Base-by-base conservation (phyloP, 139 green algal species). In the Klebsormidium nitens region DNA sequence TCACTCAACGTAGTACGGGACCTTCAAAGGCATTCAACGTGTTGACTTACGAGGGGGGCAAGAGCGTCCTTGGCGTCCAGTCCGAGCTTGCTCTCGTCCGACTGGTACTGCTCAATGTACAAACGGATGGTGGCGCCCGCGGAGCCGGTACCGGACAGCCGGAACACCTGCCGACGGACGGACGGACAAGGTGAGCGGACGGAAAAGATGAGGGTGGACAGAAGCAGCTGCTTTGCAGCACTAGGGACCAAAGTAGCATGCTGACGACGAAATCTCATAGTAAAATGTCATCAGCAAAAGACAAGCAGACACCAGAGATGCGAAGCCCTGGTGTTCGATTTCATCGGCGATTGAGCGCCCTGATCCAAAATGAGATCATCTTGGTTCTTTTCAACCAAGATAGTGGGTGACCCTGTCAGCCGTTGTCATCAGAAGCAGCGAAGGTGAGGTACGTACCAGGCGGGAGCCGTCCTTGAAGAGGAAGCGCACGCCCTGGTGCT, bases 31-130 rank as follows among this genome's bases (percentile, higher is more conserved):
- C 42, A 14, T 14, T 14, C n/a, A n/a, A n/a, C n/a, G n/a, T n/a
- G n/a, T n/a, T n/a, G n/a, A 62, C 39, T 34, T 66, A 93, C 91
- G 72, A 95, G 90, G 38, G 59, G 57, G 55, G 67, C 72, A 2
- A 95, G 83, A 5, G 84, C 87, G 1, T 88, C 87, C 74, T 96
- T 86, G 5, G 93, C 86, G 59, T 98, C 92, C 55, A 83, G 69
- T 37, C 84, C 83, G 59, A 91, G 88, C 71, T 87, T 90, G 47
- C 82, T 66, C 5, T 65, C 42, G 66, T 97, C 91, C 17, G 80
- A 66, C 46, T 85, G 89, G 86, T 95, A 97, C 72, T 95, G 87
- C 90, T 97, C 92, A 66, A 97, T 95, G 88, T 97, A 97, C 79
- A 97, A 31, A 29, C 92, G 86, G 78, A 97, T 90, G 72, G 92